phyloP scores from a whole-genome alignment of 2,329 filamentous ascomycete species.

The Monosporascus sp. region DNA sequence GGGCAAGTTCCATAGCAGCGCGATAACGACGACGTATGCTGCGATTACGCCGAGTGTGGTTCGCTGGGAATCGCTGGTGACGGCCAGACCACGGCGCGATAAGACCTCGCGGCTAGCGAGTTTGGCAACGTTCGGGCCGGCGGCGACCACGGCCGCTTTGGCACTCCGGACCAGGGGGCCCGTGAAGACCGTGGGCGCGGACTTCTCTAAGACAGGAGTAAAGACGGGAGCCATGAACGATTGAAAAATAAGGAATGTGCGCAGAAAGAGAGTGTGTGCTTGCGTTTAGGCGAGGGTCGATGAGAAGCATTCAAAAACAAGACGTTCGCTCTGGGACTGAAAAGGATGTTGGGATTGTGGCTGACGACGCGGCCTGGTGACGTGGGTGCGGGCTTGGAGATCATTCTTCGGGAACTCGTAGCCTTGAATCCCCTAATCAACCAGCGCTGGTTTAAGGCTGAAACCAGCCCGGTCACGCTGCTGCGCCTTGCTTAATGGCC shows the following conservation, averaged over 20 bases:
- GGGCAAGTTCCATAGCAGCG: slow-evolving; percentile 73
- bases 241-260: not conserved
- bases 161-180: slow-evolving; percentile 18
- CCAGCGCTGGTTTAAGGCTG: not conserved
- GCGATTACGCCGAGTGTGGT: slow-evolving; percentile 68
- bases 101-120: slow-evolving; percentile 28
- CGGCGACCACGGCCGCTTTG: slow-evolving; percentile 20
- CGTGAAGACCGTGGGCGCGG: slow-evolving; percentile 16
- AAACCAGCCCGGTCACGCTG: not conserved
- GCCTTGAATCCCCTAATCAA: too few relatives aligned
- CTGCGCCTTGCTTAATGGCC: not conserved
- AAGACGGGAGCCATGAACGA: slow-evolving; percentile 22
- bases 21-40: slow-evolving; percentile 68
- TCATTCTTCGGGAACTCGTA: not conserved
- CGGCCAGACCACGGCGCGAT: slow-evolving; percentile 46
- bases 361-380: not conserved
- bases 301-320: not conserved
- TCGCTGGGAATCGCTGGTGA: slow-evolving; percentile 62
- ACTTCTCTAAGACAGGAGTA: slow-evolving; percentile 18
- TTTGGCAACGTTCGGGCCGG: slow-evolving; percentile 20
- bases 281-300: not conserved
- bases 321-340: not conserved
- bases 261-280: not conserved
- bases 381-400: not conserved
- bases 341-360: not conserved